Evolutionary conservation across 192 early-diverging fungal genomes (phyloP), one percentile per base, ranked within the genome.

Genomic region (Umbelopsis vinacea): DNA sequence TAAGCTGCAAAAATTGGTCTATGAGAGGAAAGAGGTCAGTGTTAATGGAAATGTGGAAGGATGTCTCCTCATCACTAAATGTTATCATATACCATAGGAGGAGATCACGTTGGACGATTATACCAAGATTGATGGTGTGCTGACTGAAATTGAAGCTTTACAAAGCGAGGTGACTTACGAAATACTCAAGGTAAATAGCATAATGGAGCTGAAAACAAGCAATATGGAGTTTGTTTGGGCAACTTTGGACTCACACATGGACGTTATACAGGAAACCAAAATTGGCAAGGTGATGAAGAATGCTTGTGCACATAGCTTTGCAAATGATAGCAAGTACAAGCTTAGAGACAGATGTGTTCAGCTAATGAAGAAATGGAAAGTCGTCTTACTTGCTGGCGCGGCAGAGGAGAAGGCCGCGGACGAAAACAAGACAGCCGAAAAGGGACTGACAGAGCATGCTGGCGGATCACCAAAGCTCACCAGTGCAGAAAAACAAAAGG

Each of bases 271-370:
- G 77, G 77, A 78, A 52, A 78, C 72, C 37, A 78, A 78, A 45
- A 78, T 78, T 33, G 69, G 69, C n/a, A 78, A 74, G 48, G 77
- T 78, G n/a, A 68, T 78, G 38, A 78, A 78, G 57, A 60, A 68
- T 2, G 77, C 69, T 55, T 74, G 72, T 24, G 38, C 50, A 15
- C 68, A 73, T 53, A 66, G 52, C 2, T 78, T 70, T 70, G 55
- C 73, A 23, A 70, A 67, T 52, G 73, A 74, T 14, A 22, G 14
- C 6, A 66, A 78, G 11, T 53, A 63, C 22, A 74, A 54, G 9
- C 69, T 78, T 4, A 71, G 66, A 14, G 72, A 78, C 12, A 68
- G 66, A 26, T 72, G 71, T 53, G 68, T 70, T 22, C 55, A 74
- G 7, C 17, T 78, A 17, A 70, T 78, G 72, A 71, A 66, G 47